phyloP scores from a whole-genome alignment of 2,329 filamentous ascomycete species.

The Fusarium sp. region DNA sequence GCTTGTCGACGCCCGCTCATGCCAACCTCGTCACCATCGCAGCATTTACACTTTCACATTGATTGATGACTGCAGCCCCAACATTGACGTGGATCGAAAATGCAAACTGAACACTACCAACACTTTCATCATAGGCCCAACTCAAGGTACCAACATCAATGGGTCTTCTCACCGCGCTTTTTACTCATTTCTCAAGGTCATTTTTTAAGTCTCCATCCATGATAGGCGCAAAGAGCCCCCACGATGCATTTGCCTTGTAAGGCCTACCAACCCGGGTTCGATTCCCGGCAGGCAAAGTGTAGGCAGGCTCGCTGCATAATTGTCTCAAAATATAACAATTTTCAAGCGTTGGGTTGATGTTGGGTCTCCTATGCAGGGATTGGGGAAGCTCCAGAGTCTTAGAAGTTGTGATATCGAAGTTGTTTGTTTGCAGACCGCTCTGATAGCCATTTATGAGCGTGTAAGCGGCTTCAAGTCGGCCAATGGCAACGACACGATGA shows the following conservation, averaged over 20 bases:
- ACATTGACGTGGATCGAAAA: not conserved
- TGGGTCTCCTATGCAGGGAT: not conserved
- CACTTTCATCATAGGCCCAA: not conserved
- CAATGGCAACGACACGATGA: not conserved
- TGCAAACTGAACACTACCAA: not conserved
- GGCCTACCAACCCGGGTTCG: not conserved
- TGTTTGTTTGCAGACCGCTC: conserved; percentile 5
- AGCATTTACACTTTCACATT: not conserved
- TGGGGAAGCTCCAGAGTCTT: not conserved
- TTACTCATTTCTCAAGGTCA: not conserved
- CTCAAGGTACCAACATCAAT: not conserved
- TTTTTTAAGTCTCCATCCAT: too few relatives aligned
- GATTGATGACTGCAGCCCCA: not conserved
- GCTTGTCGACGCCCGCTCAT: not conserved
- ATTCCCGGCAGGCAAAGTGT: not conserved
- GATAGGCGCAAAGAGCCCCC: not conserved
- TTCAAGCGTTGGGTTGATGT: not conserved
- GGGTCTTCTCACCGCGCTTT: not conserved
- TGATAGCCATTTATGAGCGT: not conserved
- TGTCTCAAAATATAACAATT: not conserved
- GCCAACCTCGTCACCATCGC: not conserved
- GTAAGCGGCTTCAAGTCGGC: not conserved
- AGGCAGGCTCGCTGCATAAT: not conserved
- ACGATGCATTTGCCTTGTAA: not conserved
- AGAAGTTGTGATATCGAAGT: not conserved